Base-by-base conservation (phyloP, 2,329 filamentous ascomycete species). In the Penicillium sp. region DNA sequence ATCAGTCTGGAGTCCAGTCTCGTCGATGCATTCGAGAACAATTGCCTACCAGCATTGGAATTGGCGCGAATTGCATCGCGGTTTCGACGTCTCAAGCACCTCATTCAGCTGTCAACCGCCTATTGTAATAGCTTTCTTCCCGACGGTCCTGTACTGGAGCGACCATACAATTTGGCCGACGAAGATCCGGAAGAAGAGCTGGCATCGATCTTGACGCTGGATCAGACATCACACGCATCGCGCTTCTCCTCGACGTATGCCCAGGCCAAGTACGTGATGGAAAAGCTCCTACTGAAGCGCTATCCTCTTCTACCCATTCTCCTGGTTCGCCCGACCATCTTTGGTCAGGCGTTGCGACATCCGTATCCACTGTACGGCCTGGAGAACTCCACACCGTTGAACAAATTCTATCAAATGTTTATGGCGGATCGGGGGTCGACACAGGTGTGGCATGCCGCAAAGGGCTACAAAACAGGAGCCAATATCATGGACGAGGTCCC, bases 401-500 rank as follows among this genome's bases (percentile, higher is more conserved):
- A 60, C 27, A 69, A 67, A 41, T 69, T 69, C 48, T 62, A 63
- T 30, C 56, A 59, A 20, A 51, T 61, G 10, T 63, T 60, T 39
- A 54, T 68, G 43, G 54, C 57, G 1, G 66, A 68, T 20, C 57
- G 45, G 0, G 63, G 63, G 4, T 45, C 48, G 4, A 63, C 62
- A 3, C 67, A 69, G 39, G 46, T 65, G 11, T 69, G 67, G 67
- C 65, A 68, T 39, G 60, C 66, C 0, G 56, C 67, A 3, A 46
- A 62, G 25, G 67, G 67, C 1, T 64, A 64, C 30, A 55, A 55
- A 5, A 63, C 56, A 8, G 67, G 65, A 3, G 55, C 60, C 18
- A 69, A 69, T 31, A 62, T 67, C 28, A 47, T 69, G 8, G 67
- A 69, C 30, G 67, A 69, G 48, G 63, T 69, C 2, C 67, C 67